phyloP scores from a whole-genome alignment of 345 rosid species.

The Citrus trifoliata region DNA sequence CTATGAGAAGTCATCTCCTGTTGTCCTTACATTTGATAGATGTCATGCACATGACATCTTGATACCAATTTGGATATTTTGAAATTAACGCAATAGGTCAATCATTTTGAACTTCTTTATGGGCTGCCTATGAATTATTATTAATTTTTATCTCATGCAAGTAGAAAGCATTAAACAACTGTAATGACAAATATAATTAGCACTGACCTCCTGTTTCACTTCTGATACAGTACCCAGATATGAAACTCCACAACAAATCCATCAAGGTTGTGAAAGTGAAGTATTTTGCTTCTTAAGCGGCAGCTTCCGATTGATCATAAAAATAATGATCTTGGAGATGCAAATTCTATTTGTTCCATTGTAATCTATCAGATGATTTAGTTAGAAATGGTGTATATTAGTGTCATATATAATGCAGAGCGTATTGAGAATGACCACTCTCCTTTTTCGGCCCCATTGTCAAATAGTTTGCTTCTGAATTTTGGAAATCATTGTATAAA shows the following conservation, averaged over 20 bases:
- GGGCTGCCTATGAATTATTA: background rate
- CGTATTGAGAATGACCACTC: background rate
- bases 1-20: background rate
- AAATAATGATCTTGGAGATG: background rate
- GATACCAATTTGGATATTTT: background rate
- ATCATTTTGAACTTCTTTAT: background rate
- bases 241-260: conserved; percentile 59
- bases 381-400: background rate
- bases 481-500: background rate
- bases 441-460: background rate
- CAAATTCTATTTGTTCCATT: background rate
- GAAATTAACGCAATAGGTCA: background rate
- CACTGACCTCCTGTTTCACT: background rate
- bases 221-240: conserved; percentile 42
- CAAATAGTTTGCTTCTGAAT: background rate
- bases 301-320: background rate
- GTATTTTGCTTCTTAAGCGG: background rate
- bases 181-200: background rate
- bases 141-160: background rate
- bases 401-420: background rate
- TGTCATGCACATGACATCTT: background rate
- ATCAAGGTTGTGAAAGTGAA: conserved; percentile 30
- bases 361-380: background rate
- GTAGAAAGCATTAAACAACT: background rate
- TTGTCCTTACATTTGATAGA: background rate